Base-by-base conservation (phyloP, 2,329 filamentous ascomycete species). In the Sporothrix schenckii region DNA sequence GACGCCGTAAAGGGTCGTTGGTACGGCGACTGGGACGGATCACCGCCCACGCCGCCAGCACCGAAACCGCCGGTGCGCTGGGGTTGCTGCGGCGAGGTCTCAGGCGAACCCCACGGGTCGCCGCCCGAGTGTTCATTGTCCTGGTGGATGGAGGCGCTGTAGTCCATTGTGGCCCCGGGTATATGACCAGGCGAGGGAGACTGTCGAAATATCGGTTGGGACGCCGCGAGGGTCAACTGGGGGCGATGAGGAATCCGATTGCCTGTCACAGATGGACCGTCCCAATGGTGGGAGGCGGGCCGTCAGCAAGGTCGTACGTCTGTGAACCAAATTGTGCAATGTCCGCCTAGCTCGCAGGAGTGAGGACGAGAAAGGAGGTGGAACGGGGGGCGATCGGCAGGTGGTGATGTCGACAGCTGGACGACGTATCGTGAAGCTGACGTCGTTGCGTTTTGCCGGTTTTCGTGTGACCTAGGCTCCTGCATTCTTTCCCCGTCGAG, bases 81-180 rank as follows among this genome's bases (percentile, higher is more conserved):
- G 74, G 81, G 63, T 5, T 66, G 81, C 71, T 80, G 80, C 41
- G 86, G 85, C 24, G 86, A 86, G 19, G 83, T 80, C 30, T 80
- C 80, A 5, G 86, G 86, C 44, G 85, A 85, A 16, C 84, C 86
- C 86, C 86, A 88, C 2, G 86, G 86, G 44, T 86, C 87, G 72
- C 80, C 81, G 71, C 81, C 85, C 60, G 79, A 80, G 73, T 87
- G 82, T 60, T 88, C 86, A 67, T 80, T 80, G 74, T 88, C 86
- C 76, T 83, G 76, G 75, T 83, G 76, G 75, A 87, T 85, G 16
- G 85, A 83, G 73, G 85, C 78, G 78, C 83, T 85, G 78, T 88
- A 88, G 79, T 88, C 86, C 86, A 88, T 88, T 74, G 21, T n/a
- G 52, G 52, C 3, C 14, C 24, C 34, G 50, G 9, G 58, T 3